Conservation (phyloP, 768 basidiomycete species). For the Pleurotus eryngii region DNA sequence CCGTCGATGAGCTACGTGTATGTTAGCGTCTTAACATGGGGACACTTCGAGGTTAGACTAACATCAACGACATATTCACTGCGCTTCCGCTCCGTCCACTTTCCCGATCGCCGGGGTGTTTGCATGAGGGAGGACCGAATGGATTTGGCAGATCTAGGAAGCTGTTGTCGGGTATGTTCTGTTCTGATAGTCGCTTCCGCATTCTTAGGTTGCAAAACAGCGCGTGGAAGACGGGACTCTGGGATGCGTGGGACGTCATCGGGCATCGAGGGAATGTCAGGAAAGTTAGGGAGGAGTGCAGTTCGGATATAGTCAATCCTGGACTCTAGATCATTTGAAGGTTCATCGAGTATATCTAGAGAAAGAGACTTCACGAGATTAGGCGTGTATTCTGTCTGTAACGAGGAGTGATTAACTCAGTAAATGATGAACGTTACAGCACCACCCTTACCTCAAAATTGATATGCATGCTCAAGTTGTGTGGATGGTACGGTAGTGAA, state of each 20-base stretch:
- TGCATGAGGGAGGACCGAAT: slow-evolving; percentile 2
- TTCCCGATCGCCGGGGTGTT: background rate
- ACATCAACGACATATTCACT: background rate
- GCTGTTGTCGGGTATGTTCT: background rate
- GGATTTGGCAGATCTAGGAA: background rate
- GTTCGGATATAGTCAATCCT: slow-evolving; percentile 27
- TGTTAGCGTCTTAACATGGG: background rate
- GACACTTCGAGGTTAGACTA: background rate
- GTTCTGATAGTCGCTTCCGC: too few species aligned
- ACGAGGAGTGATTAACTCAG: background rate
- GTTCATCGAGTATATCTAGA: slow-evolving; percentile 8
- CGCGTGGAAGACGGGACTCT: too few species aligned
- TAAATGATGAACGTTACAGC: background rate
- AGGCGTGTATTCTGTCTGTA: slow-evolving; percentile 17
- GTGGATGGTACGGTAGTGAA: background rate
- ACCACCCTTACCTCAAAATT: slow-evolving; percentile 17
- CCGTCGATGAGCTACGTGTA: slow-evolving; percentile 2
- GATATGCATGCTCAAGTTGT: background rate
- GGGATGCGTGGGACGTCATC: background rate
- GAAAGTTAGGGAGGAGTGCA: slow-evolving; percentile 24
- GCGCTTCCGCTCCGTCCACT: background rate
- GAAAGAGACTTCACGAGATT: slow-evolving; percentile 18
- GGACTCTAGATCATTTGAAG: slow-evolving; percentile 12
- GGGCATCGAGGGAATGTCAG: slow-evolving; percentile 13
- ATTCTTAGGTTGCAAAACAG: too few species aligned